Evolutionary conservation across 2,329 filamentous ascomycete genomes (phyloP), one percentile per base, ranked within the genome.

Genomic region (Venturia aucupariae): DNA sequence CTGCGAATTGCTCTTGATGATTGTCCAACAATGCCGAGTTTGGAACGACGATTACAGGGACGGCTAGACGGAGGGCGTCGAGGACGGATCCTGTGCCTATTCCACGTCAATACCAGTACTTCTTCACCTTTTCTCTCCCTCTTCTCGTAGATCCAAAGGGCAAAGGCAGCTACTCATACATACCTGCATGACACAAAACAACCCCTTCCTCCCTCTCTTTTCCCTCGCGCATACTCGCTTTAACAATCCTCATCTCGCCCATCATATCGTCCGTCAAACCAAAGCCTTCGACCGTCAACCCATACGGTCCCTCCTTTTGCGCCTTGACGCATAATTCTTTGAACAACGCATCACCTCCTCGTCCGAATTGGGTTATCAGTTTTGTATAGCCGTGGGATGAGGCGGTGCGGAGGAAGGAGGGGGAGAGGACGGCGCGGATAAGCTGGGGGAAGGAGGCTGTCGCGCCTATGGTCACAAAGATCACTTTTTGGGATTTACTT

Each of bases 401-500:
- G 15, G 97, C 81, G 5, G 81, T 79, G 6, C 78, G 69, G 67
- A 95, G 80, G 71, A 94, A 92, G 0, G 74, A 69, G 0, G 82
- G 76, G 22, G 81, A 77, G 6, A 78, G 13, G 88, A 83, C 62
- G n/a, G 60, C 39, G 87, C 84, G 54, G 64, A 96, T 82, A 2
- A 99, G 83, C 7, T 81, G 75, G 62, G 82, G 80, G 76, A 99
- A 99, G 24, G 88, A 84, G 19, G 92, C 92, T 0, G 93, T 99
- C 6, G 94, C 93, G 65, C 94, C 94, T 38, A 96, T 89, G 0
- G 94, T 97, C 64, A 97, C 88, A 68, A 99, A 90, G 73, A 90
- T 94, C 67, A 79, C 80, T 39, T 69, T 70, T n/a, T n/a, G n/a
- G 19, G 59, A 66, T 13, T 35, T 65, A 19, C 7, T 39, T 8